Evolutionary conservation across 495 filamentous ascomycete genomes (phyloP).

Genomic region (Neurospora sp.): DNA sequence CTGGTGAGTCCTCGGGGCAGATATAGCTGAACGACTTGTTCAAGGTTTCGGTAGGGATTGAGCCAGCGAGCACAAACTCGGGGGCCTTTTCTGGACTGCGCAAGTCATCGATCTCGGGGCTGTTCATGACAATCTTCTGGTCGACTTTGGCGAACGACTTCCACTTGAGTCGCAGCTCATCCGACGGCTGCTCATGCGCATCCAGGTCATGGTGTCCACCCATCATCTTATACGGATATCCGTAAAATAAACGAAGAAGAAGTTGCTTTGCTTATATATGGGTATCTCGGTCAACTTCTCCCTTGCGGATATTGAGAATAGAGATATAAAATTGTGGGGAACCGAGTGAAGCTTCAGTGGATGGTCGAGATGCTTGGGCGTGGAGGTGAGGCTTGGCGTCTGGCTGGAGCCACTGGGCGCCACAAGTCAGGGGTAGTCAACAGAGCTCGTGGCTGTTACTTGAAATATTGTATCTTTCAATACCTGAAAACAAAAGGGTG

Average conservation of each 20-base stretch:
- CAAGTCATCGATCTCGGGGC: conserved; percentile 35
- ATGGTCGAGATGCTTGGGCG: background rate
- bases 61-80: conserved; percentile 25
- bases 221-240: conserved; percentile 9
- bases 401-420: background rate
- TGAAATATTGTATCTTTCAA: background rate
- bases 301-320: background rate
- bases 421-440: background rate
- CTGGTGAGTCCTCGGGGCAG: conserved; percentile 5
- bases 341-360: background rate
- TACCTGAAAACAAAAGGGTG: background rate
- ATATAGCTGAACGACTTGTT: conserved; percentile 29
- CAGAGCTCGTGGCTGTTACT: background rate
- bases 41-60: conserved; percentile 26
- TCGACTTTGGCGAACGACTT: conserved; percentile 43
- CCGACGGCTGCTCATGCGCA: conserved; percentile 61
- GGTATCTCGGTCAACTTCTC: background rate
- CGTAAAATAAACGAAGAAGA: no score
- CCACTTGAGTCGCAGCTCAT: conserved; percentile 50
- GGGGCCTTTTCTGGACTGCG: conserved; percentile 16
- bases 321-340: background rate
- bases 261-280: background rate
- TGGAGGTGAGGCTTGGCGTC: background rate
- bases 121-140: conserved; percentile 26
- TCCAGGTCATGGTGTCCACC: conserved; percentile 44